Conservation (phyloP, 2,329 filamentous ascomycete genomes). For the Myriosclerotinia scirpicola region DNA sequence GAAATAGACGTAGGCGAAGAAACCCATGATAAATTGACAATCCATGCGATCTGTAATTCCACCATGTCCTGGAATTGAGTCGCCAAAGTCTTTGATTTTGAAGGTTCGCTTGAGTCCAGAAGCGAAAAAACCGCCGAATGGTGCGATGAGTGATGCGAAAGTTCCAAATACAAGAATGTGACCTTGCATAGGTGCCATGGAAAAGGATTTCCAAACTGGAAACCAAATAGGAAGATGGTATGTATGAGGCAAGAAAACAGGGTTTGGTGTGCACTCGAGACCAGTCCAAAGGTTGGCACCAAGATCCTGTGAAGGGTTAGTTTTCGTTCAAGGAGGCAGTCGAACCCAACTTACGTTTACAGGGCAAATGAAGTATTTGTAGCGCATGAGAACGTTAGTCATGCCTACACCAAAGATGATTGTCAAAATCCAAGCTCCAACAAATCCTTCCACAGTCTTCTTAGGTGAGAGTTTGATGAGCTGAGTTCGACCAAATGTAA, state of each 20-base stretch:
- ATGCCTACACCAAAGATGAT: slow-evolving; percentile 79
- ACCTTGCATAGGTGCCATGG: slow-evolving; percentile 84
- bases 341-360: slow-evolving; percentile 64
- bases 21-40: slow-evolving; percentile 99
- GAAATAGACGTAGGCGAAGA: slow-evolving; percentile 98
- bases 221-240: slow-evolving; percentile 74
- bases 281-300: slow-evolving; percentile 92
- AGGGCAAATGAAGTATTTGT: slow-evolving; percentile 97
- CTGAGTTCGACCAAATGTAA: slow-evolving; percentile 93
- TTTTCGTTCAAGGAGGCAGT: too few relatives aligned
- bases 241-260: slow-evolving; percentile 77
- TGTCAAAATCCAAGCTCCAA: slow-evolving; percentile 95
- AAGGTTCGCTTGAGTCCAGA: slow-evolving; percentile 97
- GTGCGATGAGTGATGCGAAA: slow-evolving; percentile 94
- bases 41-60: slow-evolving; percentile 99
- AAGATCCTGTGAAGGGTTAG: slow-evolving; percentile 58
- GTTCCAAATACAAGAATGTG: slow-evolving; percentile 88
- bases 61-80: slow-evolving; percentile 95
- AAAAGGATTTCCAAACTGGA: slow-evolving; percentile 70
- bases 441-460: slow-evolving; percentile 97
- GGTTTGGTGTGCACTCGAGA: slow-evolving; percentile 85
- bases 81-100: slow-evolving; percentile 99
- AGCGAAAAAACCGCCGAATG: slow-evolving; percentile 97
- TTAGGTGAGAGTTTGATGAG: slow-evolving; percentile 98
- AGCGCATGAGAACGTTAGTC: slow-evolving; percentile 81